A percentile compares a stretch with the other conserved stretches of the same genome.
phyloP scores from a whole-genome alignment of 805 yeast species.

The Wickerhamiella musiphila region DNA sequence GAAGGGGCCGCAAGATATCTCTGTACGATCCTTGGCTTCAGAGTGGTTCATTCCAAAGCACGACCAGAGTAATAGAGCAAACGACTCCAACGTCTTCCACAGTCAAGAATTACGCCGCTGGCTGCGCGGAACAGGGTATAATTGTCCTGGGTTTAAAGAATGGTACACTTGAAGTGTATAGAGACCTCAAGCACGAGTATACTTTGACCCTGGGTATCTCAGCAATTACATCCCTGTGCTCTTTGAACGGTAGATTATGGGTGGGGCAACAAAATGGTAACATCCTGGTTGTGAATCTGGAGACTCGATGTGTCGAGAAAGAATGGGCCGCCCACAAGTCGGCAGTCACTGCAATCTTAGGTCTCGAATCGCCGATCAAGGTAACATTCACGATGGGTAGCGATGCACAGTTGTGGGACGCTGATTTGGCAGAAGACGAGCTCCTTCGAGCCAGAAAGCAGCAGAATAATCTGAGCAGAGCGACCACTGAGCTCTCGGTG shows the following conservation, averaged over 20 bases:
- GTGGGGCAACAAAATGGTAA: slow-evolving; percentile 23
- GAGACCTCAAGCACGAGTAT: slow-evolving; percentile 14
- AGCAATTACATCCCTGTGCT: slow-evolving; percentile 15
- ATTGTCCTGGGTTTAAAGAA: slow-evolving; percentile 26
- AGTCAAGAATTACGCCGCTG: slow-evolving; percentile 20
- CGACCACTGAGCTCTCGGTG: slow-evolving; percentile 12
- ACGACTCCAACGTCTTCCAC: slow-evolving; percentile 4
- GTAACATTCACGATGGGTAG: neutral
- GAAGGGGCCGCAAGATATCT: slow-evolving; percentile 17
- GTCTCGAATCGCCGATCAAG: neutral
- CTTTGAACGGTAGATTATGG: slow-evolving; percentile 20
- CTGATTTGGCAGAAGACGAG: slow-evolving; percentile 13
- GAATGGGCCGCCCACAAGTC: slow-evolving; percentile 24
- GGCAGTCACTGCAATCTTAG: slow-evolving; percentile 7
- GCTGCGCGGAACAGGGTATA: slow-evolving; percentile 11
- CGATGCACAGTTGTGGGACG: slow-evolving; percentile 20
- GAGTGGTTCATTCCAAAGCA: slow-evolving; percentile 14
- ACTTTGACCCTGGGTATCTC: slow-evolving; percentile 20
- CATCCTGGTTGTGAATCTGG: slow-evolving; percentile 20
- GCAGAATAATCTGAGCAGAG: neutral
- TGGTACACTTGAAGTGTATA: slow-evolving; percentile 22
- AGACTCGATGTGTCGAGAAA: slow-evolving; percentile 21
- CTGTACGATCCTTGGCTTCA: slow-evolving; percentile 19
- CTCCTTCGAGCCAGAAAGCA: neutral
- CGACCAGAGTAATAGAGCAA: neutral